phyloP scores from a whole-genome alignment of 1,284 basidiomycete genomes.

The Baeospora myosura region DNA sequence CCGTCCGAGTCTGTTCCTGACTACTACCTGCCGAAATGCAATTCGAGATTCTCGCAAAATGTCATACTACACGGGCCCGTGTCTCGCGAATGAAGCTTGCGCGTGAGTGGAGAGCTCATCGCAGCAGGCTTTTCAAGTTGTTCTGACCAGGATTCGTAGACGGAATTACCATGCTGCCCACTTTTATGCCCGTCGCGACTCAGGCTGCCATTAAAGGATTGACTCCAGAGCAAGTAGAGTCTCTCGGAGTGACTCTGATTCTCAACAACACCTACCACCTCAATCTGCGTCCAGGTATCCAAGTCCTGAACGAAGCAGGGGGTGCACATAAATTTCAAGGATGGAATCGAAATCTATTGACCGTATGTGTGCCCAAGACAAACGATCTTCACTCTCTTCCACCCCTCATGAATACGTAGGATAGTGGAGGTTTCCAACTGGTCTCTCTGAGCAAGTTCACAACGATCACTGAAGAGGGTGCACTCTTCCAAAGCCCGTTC shows the following conservation, averaged over 20 bases:
- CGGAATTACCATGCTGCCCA: conserved; percentile 72
- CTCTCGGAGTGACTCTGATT: conserved; percentile 70
- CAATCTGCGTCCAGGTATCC: conserved; percentile 69
- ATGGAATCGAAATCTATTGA: conserved; percentile 76
- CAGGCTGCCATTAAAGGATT: conserved; percentile 84
- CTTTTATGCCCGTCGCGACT: conserved; percentile 88
- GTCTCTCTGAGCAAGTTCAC: conserved; percentile 81
- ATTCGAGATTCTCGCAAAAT: conserved; percentile 73
- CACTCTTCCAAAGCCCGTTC: conserved; percentile 76
- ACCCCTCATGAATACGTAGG: conserved; percentile 34
- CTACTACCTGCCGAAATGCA: conserved; percentile 49
- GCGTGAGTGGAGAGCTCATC: conserved; percentile 35
- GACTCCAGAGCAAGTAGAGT: conserved; percentile 76
- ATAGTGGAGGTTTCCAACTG: conserved; percentile 82
- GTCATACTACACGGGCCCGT: conserved; percentile 68
- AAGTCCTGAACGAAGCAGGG: conserved; percentile 63
- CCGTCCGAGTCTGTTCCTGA: no score
- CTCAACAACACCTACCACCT: conserved; percentile 85
- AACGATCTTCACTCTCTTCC: conserved; percentile 7
- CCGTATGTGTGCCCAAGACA: conserved; percentile 37
- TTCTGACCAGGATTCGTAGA: conserved; percentile 35
- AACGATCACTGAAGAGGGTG: conserved; percentile 79
- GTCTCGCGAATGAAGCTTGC: conserved; percentile 70
- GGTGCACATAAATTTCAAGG: conserved; percentile 82
- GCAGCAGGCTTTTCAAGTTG: conserved; percentile 5